Base-by-base conservation (phyloP, 2,329 filamentous ascomycete genomes). In the Aspergillus transmontanensis region DNA sequence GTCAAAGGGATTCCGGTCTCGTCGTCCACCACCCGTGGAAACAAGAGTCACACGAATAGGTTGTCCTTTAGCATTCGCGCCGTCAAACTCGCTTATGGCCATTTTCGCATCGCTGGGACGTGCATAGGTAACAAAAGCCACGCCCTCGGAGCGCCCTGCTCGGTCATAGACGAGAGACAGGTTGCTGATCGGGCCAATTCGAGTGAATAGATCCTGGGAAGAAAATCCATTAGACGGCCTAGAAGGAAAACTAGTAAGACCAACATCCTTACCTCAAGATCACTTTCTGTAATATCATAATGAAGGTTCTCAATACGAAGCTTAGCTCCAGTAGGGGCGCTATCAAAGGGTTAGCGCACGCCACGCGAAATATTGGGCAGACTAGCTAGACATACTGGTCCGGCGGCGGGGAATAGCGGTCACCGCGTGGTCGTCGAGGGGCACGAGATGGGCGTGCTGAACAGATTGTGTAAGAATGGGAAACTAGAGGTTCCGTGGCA, bases 231-330 rank as follows among this genome's bases (percentile, higher is more conserved):
- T 46, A 65, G 55, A 51, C 16, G 26, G 10, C 14, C n/a, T 10
- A 54, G 34, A 45, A 45, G n/a, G 41, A 26, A 26, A 39, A 34
- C 9, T 12, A 26, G 11, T 56, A 6, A 19, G 36, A 55, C 23
- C 5, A 53, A 6, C 56, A 19, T 16, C 21, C 57, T 59, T 82
- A 96, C 93, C 72, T 91, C 86, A 59, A 97, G 84, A 74, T 97
- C 94, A 43, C 90, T 89, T 77, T 94, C 88, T 14, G 90, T 94
- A 66, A 97, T 85, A 64, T 97, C 94, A 78, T 96, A 97, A 78
- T 97, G 94, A 62, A 97, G 82, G 75, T 97, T 97, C 65, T 96
- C 92, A 65, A 97, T 90, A 68, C 90, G 89, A 68, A 97, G 79
- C 79, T 92, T 94, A 53, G 89, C 84, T 69, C 89, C 88, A 61